Base-by-base conservation (phyloP, 2,329 filamentous ascomycete species). In the Cryphonectria carpinicola region DNA sequence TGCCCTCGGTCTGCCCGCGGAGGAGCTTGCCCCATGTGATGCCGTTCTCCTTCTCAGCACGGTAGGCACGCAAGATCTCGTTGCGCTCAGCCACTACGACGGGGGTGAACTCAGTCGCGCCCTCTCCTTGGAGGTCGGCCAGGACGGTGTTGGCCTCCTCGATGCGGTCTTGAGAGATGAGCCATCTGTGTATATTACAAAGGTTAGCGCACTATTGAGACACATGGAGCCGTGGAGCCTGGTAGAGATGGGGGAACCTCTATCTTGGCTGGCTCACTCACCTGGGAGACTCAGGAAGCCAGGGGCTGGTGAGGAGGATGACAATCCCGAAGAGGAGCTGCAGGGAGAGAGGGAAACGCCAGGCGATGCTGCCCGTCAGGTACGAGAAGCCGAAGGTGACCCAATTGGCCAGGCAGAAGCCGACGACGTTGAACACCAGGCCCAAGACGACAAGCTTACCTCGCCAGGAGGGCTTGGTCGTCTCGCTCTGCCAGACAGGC, bases 341-440 rank as follows among this genome's bases (percentile, higher is more conserved):
- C 72, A 86, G 81, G 3, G 82, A 82, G 2, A 86, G 74, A 58
- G 84, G 80, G 73, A 85, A 81, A 54, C 84, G 77, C 82, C 83
- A 84, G 69, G 81, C 76, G 66, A 81, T 70, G 60, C 75, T 43
- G 49, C 80, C 73, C 19, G 81, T 14, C 75, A 78, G 7, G 79
- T 67, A 63, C 76, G 74, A 58, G 80, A 79, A 41, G 79, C 80
- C 17, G 75, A 74, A 79, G 78, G 46, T 52, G 46, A 52, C 46
- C 46, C 22, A 52, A 4, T 52, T 52, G 22, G 46, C 46, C 14
- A 52, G 22, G 46, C 19, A 52, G 22, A 52, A 52, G 22, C 46
- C 46, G 22, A 52, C 46, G 8, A 52, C 46, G 65, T 79, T 78
- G 70, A 77, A 76, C 25, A 75, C 75, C 72, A 79, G 76, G 67